These are phyloP conservation scores for Senna tora DNA, from an alignment of 306 rosid genomes.

Conservation along the genomic window DNA sequence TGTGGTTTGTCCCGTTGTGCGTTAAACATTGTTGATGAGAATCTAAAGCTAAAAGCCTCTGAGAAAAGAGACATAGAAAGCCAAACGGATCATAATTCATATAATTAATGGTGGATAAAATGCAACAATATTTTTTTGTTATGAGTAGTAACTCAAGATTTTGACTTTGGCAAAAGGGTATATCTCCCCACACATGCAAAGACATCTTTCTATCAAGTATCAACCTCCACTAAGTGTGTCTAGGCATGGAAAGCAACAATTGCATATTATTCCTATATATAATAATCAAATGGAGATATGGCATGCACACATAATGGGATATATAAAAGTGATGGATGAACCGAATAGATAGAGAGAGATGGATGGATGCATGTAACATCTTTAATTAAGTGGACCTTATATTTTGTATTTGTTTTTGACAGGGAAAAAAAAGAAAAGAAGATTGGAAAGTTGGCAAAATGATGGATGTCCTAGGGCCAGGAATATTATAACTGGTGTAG, in stretches of 20 bases:
- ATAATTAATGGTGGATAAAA: conserved; percentile 23
- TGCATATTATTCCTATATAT: conserved; percentile 33
- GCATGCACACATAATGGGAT: conserved; percentile 45
- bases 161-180: conserved; percentile 38
- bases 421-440: too few relatives aligned
- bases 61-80: background rate
- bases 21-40: conserved; percentile 37
- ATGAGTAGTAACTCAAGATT: conserved; percentile 27
- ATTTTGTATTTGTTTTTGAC: conserved; percentile 26
- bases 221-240: conserved; percentile 48
- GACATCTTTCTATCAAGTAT: conserved; percentile 37
- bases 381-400: conserved; percentile 33
- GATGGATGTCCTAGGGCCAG: conserved; percentile 32
- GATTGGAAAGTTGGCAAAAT: conserved; percentile 13
- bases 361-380: background rate
- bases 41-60: background rate
- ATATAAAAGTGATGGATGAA: conserved; percentile 36
- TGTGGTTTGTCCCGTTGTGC: conserved; percentile 32
- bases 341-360: background rate
- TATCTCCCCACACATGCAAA: conserved; percentile 40
- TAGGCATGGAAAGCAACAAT: conserved; percentile 36
- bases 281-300: background rate
- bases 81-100: background rate
- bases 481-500: background rate
- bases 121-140: conserved; percentile 37